A percentile compares a stretch with the other conserved stretches of the same genome.
phyloP scores from a whole-genome alignment of 83 land plant species.

The Thuja plicata region DNA sequence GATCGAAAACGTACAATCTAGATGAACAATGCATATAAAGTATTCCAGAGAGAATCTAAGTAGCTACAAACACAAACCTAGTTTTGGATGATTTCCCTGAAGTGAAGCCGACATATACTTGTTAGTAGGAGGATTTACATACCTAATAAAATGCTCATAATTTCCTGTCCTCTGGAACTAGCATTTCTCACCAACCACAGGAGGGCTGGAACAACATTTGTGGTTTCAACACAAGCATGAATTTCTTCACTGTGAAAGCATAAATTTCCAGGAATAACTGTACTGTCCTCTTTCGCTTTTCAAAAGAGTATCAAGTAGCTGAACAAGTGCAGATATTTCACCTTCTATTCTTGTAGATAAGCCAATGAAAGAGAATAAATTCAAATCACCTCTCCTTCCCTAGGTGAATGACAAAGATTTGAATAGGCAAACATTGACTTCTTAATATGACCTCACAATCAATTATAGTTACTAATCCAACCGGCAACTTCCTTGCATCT shows the following conservation, averaged over 20 bases:
- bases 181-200: constrained; percentile 81
- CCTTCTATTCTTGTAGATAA: constrained; percentile 89
- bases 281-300: constrained; percentile 71
- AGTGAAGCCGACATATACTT: constrained; percentile 72
- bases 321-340: constrained; percentile 87
- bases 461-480: constrained; percentile 77
- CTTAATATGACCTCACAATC: constrained; percentile 46
- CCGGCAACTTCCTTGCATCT: constrained; percentile 68
- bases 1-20: neutral
- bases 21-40: no score
- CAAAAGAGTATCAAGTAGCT: constrained; percentile 64
- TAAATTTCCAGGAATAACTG: constrained; percentile 65
- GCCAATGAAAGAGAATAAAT: constrained; percentile 72
- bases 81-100: constrained; percentile 39
- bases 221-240: constrained; percentile 87
- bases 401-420: constrained; percentile 68
- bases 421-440: constrained; percentile 48
- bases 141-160: constrained; percentile 54
- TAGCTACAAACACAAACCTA: no score
- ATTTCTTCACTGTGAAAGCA: constrained; percentile 89
- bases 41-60: no score
- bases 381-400: constrained; percentile 73
- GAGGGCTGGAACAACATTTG: constrained; percentile 68
- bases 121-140: constrained; percentile 62
- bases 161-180: constrained; percentile 60